phyloP scores from a whole-genome alignment of 768 basidiomycete species.

The Suillus americanus region DNA sequence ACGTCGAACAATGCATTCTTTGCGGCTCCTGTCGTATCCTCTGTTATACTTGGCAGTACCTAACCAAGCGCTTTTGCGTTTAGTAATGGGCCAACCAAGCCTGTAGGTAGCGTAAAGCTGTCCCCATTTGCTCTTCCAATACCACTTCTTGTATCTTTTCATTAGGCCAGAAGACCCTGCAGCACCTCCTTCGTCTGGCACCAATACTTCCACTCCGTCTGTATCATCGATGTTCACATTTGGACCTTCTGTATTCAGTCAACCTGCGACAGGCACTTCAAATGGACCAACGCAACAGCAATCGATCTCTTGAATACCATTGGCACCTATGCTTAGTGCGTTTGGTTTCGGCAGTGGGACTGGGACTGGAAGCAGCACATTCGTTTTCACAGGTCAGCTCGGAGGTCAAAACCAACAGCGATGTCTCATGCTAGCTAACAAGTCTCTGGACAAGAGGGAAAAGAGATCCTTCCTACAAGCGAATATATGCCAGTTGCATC shows the following conservation, averaged over 20 bases:
- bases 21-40: slow-evolving; percentile 14
- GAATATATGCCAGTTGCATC: too few relatives aligned
- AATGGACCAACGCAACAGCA: too few relatives aligned
- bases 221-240: slow-evolving; percentile 1
- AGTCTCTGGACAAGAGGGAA: too few relatives aligned
- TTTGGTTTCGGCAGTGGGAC: slow-evolving; percentile 31
- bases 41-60: too few relatives aligned
- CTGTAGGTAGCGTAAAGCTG: slow-evolving; percentile 16
- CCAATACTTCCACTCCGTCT: slow-evolving; percentile 1
- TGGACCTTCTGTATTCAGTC: neutral
- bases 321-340: slow-evolving; percentile 22
- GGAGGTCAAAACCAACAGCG: slow-evolving; percentile 19
- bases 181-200: neutral
- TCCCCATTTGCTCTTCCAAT: slow-evolving; percentile 12
- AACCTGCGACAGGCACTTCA: too few relatives aligned
- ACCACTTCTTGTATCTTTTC: slow-evolving; percentile 10
- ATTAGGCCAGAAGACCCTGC: neutral
- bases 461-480: too few relatives aligned
- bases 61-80: slow-evolving; percentile 17
- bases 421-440: too few relatives aligned
- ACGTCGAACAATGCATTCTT: slow-evolving; percentile 17
- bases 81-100: slow-evolving; percentile 15
- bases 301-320: slow-evolving; percentile 23
- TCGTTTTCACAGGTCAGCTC: slow-evolving; percentile 12
- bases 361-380: slow-evolving; percentile 9